Percentiles rank a stretch among this genome's conserved stretches.
phyloP scores from a whole-genome alignment of 2,329 filamentous ascomycete species.

The Apiospora arundinis region DNA sequence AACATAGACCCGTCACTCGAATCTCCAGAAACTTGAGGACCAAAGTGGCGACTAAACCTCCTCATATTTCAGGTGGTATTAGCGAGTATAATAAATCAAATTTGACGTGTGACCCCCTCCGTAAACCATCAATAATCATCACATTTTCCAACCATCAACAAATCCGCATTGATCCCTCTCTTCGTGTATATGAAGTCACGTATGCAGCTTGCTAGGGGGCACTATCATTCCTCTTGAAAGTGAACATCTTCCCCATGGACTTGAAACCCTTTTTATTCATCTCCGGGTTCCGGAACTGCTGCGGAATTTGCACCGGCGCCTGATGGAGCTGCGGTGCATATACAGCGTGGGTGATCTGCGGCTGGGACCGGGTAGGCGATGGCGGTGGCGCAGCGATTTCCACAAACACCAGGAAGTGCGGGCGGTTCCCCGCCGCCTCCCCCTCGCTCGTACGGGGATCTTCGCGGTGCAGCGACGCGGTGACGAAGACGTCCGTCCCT shows the following conservation, averaged over 20 bases:
- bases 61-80: too few species aligned
- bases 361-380: not conserved
- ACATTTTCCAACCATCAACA: too few species aligned
- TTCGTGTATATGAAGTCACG: too few species aligned
- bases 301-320: not conserved
- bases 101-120: too few species aligned
- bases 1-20: too few species aligned
- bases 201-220: not conserved
- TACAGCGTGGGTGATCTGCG: not conserved
- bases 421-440: constrained; percentile 20
- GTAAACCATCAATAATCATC: too few species aligned
- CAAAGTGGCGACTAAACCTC: too few species aligned
- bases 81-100: too few species aligned
- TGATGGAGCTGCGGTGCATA: not conserved
- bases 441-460: constrained; percentile 18
- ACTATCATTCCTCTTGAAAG: not conserved
- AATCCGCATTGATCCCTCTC: too few species aligned
- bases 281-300: not conserved
- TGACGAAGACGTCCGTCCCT: not conserved
- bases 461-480: constrained; percentile 4
- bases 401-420: constrained; percentile 20
- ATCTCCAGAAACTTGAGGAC: too few species aligned
- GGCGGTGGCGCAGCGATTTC: not conserved
- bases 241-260: not conserved
- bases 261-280: not conserved